A percentile compares a stretch with the other conserved stretches of the same genome.
These are phyloP conservation scores for Phaffia rhodozyma DNA, from an alignment of 1,284 basidiomycete species.

Conservation along the genomic window DNA sequence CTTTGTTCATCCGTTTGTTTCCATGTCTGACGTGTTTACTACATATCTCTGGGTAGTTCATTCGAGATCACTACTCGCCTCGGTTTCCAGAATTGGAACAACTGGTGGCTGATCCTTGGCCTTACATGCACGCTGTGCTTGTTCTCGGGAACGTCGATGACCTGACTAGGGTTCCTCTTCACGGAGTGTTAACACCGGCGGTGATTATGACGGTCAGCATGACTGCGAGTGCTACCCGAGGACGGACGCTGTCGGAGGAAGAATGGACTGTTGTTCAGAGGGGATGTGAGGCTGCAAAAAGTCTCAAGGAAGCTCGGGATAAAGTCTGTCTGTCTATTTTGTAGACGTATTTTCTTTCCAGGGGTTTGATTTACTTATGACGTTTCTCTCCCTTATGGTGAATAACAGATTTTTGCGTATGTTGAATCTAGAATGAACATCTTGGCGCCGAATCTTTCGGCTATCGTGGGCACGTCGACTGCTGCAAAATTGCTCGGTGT, in stretches of 20 bases:
- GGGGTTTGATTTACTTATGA: not conserved
- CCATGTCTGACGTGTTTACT: not conserved
- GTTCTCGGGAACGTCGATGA: constrained; percentile 79
- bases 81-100: constrained; percentile 97
- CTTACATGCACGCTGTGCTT: constrained; percentile 85
- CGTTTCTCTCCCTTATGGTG: not conserved
- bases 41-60: constrained; percentile 51
- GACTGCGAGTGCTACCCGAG: constrained; percentile 82
- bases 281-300: constrained; percentile 77
- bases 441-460: constrained; percentile 93
- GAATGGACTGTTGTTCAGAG: constrained; percentile 71
- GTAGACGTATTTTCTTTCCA: not conserved
- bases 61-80: constrained; percentile 90
- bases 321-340: constrained; percentile 42
- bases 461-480: constrained; percentile 94
- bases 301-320: constrained; percentile 75
- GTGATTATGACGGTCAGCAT: constrained; percentile 93
- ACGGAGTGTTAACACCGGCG: constrained; percentile 73
- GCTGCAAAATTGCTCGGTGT: constrained; percentile 96
- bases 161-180: constrained; percentile 66
- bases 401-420: constrained; percentile 78
- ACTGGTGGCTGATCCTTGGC: constrained; percentile 77
- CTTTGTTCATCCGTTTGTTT: not conserved
- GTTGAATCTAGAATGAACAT: constrained; percentile 98
- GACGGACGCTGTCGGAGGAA: constrained; percentile 53